phyloP scores from a whole-genome alignment of 352 stramenopile genomes.

The Pythium utonaiense region DNA sequence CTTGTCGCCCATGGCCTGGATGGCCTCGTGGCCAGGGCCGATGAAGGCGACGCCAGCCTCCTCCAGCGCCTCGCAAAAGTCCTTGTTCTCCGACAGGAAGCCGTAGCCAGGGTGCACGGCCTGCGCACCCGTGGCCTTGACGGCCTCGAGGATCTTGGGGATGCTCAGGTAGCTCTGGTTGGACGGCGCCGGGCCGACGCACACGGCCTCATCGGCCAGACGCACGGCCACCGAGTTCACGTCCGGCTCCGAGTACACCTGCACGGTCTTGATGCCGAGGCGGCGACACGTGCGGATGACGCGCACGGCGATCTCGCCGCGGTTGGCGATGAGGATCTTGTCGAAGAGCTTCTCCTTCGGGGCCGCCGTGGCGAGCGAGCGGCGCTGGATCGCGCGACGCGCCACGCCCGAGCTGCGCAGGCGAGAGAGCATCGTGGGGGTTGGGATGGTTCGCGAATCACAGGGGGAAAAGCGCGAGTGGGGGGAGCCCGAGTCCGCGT shows the following conservation, averaged over 20 bases:
- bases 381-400: too few species aligned
- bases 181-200: conserved; percentile 90
- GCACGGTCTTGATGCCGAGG: conserved; percentile 90
- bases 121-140: conserved; percentile 90
- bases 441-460: too few species aligned
- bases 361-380: too few species aligned
- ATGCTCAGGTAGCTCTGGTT: conserved; percentile 97
- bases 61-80: conserved; percentile 91
- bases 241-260: conserved; percentile 92
- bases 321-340: conserved; percentile 97
- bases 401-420: too few species aligned
- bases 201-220: conserved; percentile 96
- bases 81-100: conserved; percentile 95
- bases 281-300: conserved; percentile 95
- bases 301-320: conserved; percentile 96
- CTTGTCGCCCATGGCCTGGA: conserved; percentile 89
- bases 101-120: conserved; percentile 98
- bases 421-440: too few species aligned
- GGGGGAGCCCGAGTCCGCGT: too few species aligned
- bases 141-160: conserved; percentile 90
- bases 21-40: conserved; percentile 92
- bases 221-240: conserved; percentile 95
- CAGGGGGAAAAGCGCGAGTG: too few species aligned
- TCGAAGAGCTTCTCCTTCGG: too few species aligned
- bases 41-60: conserved; percentile 94